Percentiles rank a stretch among this genome's conserved stretches.
Evolutionary conservation across 352 stramenopile genomes (phyloP).

Genomic region (Phytophthora pini): DNA sequence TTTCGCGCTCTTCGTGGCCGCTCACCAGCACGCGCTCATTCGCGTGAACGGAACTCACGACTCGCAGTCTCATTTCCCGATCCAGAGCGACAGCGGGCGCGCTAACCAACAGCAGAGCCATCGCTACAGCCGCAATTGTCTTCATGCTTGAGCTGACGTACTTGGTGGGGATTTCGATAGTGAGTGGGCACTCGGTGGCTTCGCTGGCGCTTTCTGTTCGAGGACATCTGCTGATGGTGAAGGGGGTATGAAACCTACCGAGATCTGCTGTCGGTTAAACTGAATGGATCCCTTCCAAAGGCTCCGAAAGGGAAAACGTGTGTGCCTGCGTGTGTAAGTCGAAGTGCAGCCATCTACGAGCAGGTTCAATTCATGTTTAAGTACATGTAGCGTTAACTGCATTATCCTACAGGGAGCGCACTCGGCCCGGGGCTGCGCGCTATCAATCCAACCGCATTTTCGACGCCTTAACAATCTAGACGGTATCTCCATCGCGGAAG

Average conservation of each 20-base stretch:
- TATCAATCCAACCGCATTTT: neutral
- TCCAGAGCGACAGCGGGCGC: slow-evolving; percentile 24
- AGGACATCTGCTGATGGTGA: slow-evolving; percentile 25
- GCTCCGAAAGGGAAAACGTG: slow-evolving; percentile 3
- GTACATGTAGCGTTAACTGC: slow-evolving; percentile 1
- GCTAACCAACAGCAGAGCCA: slow-evolving; percentile 13
- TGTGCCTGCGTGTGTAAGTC: slow-evolving; percentile 9
- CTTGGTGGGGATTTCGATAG: slow-evolving; percentile 11
- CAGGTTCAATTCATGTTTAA: slow-evolving; percentile 27
- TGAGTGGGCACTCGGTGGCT: slow-evolving; percentile 3
- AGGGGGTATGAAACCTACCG: slow-evolving; percentile 1
- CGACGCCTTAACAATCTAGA: slow-evolving; percentile 17
- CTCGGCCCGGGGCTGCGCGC: neutral
- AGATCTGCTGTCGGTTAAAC: slow-evolving; percentile 21
- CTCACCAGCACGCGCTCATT: slow-evolving; percentile 38
- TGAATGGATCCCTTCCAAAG: slow-evolving; percentile 4
- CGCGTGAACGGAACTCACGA: slow-evolving; percentile 39
- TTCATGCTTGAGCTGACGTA: slow-evolving; percentile 23
- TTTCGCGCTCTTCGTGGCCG: slow-evolving; percentile 26
- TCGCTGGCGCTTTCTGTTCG: neutral
- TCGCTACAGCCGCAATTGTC: slow-evolving; percentile 2
- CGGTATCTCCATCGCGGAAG: neutral
- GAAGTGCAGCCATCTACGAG: slow-evolving; percentile 7
- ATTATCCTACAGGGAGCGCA: slow-evolving; percentile 31
- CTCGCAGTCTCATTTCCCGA: slow-evolving; percentile 30